Evolutionary conservation across 768 basidiomycete genomes (phyloP).

Genomic region (Pisolithus albus): DNA sequence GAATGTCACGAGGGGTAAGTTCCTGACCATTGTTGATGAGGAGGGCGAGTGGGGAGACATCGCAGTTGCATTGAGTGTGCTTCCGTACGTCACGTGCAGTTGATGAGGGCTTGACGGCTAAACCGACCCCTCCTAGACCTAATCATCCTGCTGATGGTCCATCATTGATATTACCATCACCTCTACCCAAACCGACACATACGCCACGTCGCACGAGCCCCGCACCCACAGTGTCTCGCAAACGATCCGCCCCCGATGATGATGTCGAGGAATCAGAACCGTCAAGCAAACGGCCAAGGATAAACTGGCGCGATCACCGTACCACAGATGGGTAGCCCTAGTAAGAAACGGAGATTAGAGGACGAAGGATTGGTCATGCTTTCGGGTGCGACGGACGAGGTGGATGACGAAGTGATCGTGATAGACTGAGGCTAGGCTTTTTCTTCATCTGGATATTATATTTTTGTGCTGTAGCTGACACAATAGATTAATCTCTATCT

Average conservation of each 20-base stretch:
- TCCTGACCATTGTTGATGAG: slow-evolving; percentile 85
- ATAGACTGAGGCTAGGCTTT: slow-evolving; percentile 38
- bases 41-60: slow-evolving; percentile 72
- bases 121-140: slow-evolving; percentile 32
- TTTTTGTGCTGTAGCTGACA: background rate
- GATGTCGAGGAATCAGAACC: slow-evolving; percentile 54
- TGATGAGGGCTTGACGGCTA: background rate
- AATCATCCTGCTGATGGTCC: slow-evolving; percentile 47
- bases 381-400: slow-evolving; percentile 47
- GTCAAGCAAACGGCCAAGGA: slow-evolving; percentile 46
- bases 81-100: slow-evolving; percentile 52
- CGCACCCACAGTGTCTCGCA: slow-evolving; percentile 43
- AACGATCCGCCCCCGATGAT: slow-evolving; percentile 54
- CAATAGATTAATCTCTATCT: background rate
- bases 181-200: slow-evolving; percentile 51
- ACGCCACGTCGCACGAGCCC: slow-evolving; percentile 34
- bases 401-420: slow-evolving; percentile 51
- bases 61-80: slow-evolving; percentile 55
- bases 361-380: slow-evolving; percentile 70
- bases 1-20: slow-evolving; percentile 75
- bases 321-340: slow-evolving; percentile 41
- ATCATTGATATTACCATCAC: slow-evolving; percentile 57
- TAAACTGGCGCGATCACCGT: slow-evolving; percentile 21
- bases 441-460: slow-evolving; percentile 3
- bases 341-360: slow-evolving; percentile 59